Conservation (phyloP, 2,329 filamentous ascomycete species). For the Venturia oleaginea region DNA sequence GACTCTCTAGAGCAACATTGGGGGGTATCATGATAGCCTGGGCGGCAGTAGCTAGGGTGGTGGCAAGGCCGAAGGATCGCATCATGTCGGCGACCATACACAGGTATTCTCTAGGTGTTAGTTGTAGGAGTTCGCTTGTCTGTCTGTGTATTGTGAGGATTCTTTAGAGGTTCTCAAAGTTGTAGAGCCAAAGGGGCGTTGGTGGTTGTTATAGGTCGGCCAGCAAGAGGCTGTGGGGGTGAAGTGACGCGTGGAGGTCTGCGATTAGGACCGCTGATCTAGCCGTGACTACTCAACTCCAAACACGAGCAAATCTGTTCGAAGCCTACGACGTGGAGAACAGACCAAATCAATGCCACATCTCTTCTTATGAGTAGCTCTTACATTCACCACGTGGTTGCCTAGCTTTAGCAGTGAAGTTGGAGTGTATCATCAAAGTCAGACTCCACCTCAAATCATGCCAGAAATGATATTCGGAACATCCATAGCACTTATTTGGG, state of each 20-base stretch:
- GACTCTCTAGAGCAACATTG: conserved; percentile 20
- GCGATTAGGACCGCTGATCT: not conserved
- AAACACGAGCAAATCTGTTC: not conserved
- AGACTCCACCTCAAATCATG: not conserved
- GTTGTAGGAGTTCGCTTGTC: not conserved
- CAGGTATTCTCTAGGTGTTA: not conserved
- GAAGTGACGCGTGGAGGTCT: not conserved
- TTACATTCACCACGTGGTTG: not conserved
- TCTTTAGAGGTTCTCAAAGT: not conserved
- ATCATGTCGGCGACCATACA: conserved; percentile 5
- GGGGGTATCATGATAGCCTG: conserved; percentile 28
- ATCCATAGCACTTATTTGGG: not conserved
- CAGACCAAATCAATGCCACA: not conserved
- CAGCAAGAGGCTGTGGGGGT: not conserved
- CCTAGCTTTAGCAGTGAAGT: not conserved
- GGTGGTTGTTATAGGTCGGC: not conserved
- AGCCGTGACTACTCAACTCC: not conserved
- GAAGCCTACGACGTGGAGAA: not conserved
- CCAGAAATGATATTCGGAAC: not conserved
- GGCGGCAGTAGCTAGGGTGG: conserved; percentile 27
- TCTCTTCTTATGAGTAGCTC: not conserved
- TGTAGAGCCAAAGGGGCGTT: not conserved
- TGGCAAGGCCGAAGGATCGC: conserved; percentile 22
- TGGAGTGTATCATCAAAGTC: not conserved
- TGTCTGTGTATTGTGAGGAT: not conserved